Evolutionary conservation across 2,329 filamentous ascomycete genomes (phyloP), one percentile per base, ranked within the genome.

Genomic region (Ustulina deusta): DNA sequence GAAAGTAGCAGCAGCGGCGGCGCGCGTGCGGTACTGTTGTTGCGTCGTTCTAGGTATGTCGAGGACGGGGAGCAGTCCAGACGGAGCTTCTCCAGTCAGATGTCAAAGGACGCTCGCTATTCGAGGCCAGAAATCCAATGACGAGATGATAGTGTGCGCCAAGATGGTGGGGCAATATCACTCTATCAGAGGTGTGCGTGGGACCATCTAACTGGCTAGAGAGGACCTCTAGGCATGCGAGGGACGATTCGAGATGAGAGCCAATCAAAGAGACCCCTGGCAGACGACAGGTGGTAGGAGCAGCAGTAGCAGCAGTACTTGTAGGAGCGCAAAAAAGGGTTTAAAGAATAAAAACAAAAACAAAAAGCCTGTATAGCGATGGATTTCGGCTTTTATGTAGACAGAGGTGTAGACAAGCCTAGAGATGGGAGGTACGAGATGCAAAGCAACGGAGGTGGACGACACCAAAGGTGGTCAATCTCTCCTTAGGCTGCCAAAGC

Each of bases 161-260:
- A 71, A 74, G 69, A 63, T 69, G 56, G 74, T 75, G 75, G 74
- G 76, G 72, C 72, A 61, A 71, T 74, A 76, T 75, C 74, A 76
- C 74, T 73, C 69, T 77, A 71, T 70, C 63, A 69, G 69, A 69
- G 69, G 57, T 61, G 72, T 73, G 75, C 73, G 76, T 78, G 74
- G 74, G 77, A 72, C 68, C 51, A 55, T 72, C 54, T 78, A 71
- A 75, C 74, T 78, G 76, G 75, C 68, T 67, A 63, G 55, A 51
- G 27, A 34, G 46, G 55, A 63, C 66, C 64, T 72, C 7, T 10
- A 46, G 42, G 25, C 71, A 73, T 74, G 71, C 62, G 72, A 73
- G 67, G 66, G 62, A 15, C 62, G 65, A 70, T 58, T 65, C 61
- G 66, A 68, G 65, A 60, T 59, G 62, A 60, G 42, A 69, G 66